Conservation (phyloP, 1,139 yeast species). For the Sugiyamaella novakii region DNA sequence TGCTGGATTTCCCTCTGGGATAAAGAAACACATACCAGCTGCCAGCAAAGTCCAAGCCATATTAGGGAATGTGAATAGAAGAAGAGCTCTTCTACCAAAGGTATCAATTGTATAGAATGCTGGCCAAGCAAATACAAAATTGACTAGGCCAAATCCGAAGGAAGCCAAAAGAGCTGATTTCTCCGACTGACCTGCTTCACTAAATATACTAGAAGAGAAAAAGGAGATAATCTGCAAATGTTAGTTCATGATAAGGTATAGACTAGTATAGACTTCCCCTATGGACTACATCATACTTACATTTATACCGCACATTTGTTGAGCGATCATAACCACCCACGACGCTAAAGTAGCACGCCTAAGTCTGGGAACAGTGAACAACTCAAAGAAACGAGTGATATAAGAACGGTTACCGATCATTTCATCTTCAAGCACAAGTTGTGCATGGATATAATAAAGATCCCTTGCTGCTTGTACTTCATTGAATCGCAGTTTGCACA, state of each 20-base stretch:
- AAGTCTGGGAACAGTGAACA: slow-evolving; percentile 67
- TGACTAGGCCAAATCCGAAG: slow-evolving; percentile 82
- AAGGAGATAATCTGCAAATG: slow-evolving; percentile 61
- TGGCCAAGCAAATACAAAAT: slow-evolving; percentile 78
- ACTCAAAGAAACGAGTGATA: slow-evolving; percentile 46
- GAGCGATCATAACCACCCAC: slow-evolving; percentile 81
- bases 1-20: slow-evolving; percentile 47
- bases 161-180: slow-evolving; percentile 65
- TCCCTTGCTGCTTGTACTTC: slow-evolving; percentile 72
- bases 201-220: slow-evolving; percentile 38
- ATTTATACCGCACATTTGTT: slow-evolving; percentile 86
- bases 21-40: slow-evolving; percentile 78
- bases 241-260: too few relatives aligned
- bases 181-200: slow-evolving; percentile 20
- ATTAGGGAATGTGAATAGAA: slow-evolving; percentile 75
- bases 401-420: slow-evolving; percentile 36
- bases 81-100: slow-evolving; percentile 71
- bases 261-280: too few relatives aligned
- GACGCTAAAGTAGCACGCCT: slow-evolving; percentile 79
- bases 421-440: slow-evolving; percentile 61
- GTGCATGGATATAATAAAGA: slow-evolving; percentile 64
- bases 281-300: too few relatives aligned
- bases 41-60: slow-evolving; percentile 69
- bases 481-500: slow-evolving; percentile 52
- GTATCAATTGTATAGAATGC: slow-evolving; percentile 80